A percentile compares a stretch with the other conserved stretches of the same genome.
phyloP scores from a whole-genome alignment of 441 rosid species.

The Populus hybrid region DNA sequence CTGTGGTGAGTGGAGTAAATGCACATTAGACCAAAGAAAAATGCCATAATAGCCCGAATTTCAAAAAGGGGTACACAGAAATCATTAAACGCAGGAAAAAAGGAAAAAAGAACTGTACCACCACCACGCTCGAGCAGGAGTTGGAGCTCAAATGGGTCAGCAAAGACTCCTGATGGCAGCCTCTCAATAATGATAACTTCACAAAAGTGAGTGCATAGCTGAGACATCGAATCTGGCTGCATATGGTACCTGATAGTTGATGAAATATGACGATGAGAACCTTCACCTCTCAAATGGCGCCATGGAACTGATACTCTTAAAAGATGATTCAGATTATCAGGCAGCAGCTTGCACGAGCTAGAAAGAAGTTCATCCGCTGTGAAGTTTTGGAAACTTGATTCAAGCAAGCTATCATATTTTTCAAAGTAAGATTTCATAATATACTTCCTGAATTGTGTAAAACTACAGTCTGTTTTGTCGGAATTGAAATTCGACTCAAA shows the following conservation, averaged over 20 bases:
- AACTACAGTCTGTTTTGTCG: constrained; percentile 14
- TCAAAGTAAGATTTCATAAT: constrained; percentile 54
- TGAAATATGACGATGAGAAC: constrained; percentile 70
- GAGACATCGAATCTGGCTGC: constrained; percentile 20
- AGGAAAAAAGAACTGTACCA: constrained; percentile 13
- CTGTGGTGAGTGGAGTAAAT: constrained; percentile 36
- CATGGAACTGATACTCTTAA: constrained; percentile 31
- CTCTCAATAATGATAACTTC: constrained; percentile 54
- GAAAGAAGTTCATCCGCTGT: constrained; percentile 29
- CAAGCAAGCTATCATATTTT: constrained; percentile 37
- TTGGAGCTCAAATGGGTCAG: constrained; percentile 91
- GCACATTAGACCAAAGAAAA: constrained; percentile 5
- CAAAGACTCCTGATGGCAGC: constrained; percentile 76
- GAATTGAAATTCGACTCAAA: constrained; percentile 5
- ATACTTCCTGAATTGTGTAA: constrained; percentile 23
- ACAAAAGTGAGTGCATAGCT: constrained; percentile 25
- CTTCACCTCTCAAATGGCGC: constrained; percentile 64
- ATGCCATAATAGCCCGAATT: not conserved
- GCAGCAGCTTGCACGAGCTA: constrained; percentile 24
- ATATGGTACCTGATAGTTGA: constrained; percentile 42
- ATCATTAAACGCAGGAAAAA: not conserved
- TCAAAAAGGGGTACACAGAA: not conserved
- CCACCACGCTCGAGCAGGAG: constrained; percentile 53
- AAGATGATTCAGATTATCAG: constrained; percentile 18
- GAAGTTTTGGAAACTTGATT: constrained; percentile 46